A percentile compares a stretch with the other conserved stretches of the same genome.
These are phyloP conservation scores for Malassezia pachydermatis DNA, from an alignment of 1,284 basidiomycete species.

Conservation along the genomic window DNA sequence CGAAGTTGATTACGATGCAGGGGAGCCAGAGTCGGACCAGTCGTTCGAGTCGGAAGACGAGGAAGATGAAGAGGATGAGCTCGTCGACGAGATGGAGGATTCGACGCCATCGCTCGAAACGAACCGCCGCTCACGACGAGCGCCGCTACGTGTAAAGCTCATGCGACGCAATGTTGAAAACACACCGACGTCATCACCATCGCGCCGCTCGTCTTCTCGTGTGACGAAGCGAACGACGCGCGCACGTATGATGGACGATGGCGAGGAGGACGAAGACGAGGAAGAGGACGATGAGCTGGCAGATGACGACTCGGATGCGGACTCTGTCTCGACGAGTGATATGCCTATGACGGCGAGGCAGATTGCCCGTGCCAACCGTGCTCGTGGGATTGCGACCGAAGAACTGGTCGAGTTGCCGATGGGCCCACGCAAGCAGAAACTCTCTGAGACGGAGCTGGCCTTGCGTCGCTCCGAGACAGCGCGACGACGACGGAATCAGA, in stretches of 20 bases:
- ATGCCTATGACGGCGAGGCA: constrained; percentile 41
- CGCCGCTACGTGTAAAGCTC: constrained; percentile 11
- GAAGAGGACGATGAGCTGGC: constrained; percentile 31
- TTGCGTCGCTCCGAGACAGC: constrained; percentile 74
- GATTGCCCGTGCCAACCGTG: constrained; percentile 27
- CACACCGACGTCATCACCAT: constrained; percentile 1
- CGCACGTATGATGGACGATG: constrained; percentile 9
- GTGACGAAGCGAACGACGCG: constrained; percentile 3
- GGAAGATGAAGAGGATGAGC: constrained; percentile 13
- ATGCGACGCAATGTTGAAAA: not conserved
- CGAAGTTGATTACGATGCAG: constrained; percentile 4
- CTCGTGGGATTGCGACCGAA: constrained; percentile 19
- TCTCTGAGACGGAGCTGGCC: constrained; percentile 72
- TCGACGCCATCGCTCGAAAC: constrained; percentile 1
- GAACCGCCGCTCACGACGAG: constrained; percentile 9
- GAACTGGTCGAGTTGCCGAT: constrained; percentile 36
- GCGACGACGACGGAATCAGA: constrained; percentile 69
- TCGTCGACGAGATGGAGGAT: constrained; percentile 17
- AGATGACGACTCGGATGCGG: constrained; percentile 24
- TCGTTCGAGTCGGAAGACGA: constrained; percentile 12
- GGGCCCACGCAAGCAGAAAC: constrained; percentile 59
- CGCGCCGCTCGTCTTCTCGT: constrained; percentile 5
- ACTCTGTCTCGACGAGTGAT: constrained; percentile 19
- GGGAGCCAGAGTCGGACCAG: constrained; percentile 11
- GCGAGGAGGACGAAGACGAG: constrained; percentile 20